A percentile compares a stretch with the other conserved stretches of the same genome.
These are phyloP conservation scores for Pseudogymnoascus sp. DNA, from an alignment of 2,329 filamentous ascomycete species.

Conservation along the genomic window DNA sequence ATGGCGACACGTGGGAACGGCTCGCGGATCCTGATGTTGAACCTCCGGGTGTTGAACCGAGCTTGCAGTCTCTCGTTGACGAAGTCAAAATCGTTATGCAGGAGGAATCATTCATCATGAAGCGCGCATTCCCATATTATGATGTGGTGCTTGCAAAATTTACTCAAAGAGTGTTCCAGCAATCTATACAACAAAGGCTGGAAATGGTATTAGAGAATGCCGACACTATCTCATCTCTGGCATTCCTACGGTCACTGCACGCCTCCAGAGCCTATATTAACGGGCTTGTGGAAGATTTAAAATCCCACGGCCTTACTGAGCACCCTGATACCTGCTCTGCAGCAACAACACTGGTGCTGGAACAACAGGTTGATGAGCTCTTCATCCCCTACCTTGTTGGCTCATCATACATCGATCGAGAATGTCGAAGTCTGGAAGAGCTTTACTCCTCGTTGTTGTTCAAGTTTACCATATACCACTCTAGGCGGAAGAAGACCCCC, in stretches of 20 bases:
- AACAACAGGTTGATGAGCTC: constrained; percentile 69
- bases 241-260: constrained; percentile 84
- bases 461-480: constrained; percentile 95
- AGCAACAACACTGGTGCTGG: constrained; percentile 69
- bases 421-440: constrained; percentile 65
- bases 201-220: constrained; percentile 96
- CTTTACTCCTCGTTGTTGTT: constrained; percentile 87
- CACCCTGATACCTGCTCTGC: constrained; percentile 86
- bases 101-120: constrained; percentile 95
- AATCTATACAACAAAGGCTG: constrained; percentile 91
- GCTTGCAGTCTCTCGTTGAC: constrained; percentile 82
- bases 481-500: constrained; percentile 75
- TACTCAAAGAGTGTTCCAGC: constrained; percentile 91
- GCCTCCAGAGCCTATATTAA: constrained; percentile 86
- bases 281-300: constrained; percentile 81
- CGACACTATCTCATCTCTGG: constrained; percentile 80
- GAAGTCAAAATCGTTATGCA: constrained; percentile 94
- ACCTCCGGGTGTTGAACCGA: constrained; percentile 83
- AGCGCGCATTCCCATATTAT: constrained; percentile 90
- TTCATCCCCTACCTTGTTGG: constrained; percentile 65
- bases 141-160: constrained; percentile 92
- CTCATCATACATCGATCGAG: constrained; percentile 63
- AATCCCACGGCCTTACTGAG: constrained; percentile 88
- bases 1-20: constrained; percentile 71
- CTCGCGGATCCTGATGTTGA: constrained; percentile 91